These are phyloP conservation scores for Penicillium steckii DNA, from an alignment of 495 filamentous ascomycete genomes.

Conservation along the genomic window DNA sequence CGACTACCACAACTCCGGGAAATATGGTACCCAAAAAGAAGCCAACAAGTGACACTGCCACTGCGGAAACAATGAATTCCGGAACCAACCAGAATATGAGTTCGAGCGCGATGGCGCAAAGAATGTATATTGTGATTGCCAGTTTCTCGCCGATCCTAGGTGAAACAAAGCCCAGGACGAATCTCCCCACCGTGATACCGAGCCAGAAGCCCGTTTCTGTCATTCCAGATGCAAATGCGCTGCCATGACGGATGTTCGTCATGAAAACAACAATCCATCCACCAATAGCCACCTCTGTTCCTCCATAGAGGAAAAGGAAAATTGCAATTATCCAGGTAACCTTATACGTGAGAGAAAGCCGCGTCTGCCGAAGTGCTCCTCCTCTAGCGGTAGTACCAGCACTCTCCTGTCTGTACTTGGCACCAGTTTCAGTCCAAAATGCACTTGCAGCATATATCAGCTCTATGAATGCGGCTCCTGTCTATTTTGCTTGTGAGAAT, in stretches of 20 bases:
- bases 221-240: slow-evolving; percentile 52
- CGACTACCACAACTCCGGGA: slow-evolving; percentile 69
- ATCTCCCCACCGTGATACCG: slow-evolving; percentile 54
- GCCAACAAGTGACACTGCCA: slow-evolving; percentile 62
- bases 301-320: slow-evolving; percentile 73
- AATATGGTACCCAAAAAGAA: slow-evolving; percentile 64
- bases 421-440: slow-evolving; percentile 58
- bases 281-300: slow-evolving; percentile 73
- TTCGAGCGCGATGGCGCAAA: slow-evolving; percentile 48
- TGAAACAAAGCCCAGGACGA: slow-evolving; percentile 58
- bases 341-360: slow-evolving; percentile 38
- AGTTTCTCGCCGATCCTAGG: slow-evolving; percentile 52
- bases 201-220: slow-evolving; percentile 61
- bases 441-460: slow-evolving; percentile 46
- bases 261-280: slow-evolving; percentile 64
- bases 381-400: slow-evolving; percentile 13
- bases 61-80: slow-evolving; percentile 64
- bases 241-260: slow-evolving; percentile 50
- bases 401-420: slow-evolving; percentile 23
- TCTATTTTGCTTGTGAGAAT: slow-evolving; percentile 27
- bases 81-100: slow-evolving; percentile 65
- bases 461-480: slow-evolving; percentile 59
- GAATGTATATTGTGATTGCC: slow-evolving; percentile 56
- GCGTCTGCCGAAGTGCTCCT: slow-evolving; percentile 53
- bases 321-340: slow-evolving; percentile 70